These are phyloP conservation scores for Phyllosticta capitalensis DNA, from an alignment of 2,329 filamentous ascomycete genomes.

Conservation along the genomic window DNA sequence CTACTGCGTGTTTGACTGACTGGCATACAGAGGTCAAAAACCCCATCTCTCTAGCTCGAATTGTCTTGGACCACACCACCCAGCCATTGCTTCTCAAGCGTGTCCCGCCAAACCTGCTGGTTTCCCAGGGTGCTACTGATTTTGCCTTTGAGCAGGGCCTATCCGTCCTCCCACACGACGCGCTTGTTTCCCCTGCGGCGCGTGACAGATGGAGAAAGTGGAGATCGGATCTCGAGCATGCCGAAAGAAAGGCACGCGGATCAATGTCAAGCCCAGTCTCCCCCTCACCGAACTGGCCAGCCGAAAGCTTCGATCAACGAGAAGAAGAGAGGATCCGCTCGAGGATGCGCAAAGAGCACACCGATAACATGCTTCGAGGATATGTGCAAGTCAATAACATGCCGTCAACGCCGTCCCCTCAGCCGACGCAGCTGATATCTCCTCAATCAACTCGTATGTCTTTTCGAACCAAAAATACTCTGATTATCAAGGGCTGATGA, in stretches of 20 bases:
- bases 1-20: conserved; percentile 12
- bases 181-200: conserved; percentile 70
- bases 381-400: background rate
- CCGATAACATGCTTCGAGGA: conserved; percentile 21
- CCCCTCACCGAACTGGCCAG: background rate
- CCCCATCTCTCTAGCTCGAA: conserved; percentile 76
- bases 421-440: background rate
- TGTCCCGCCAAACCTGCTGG: conserved; percentile 85
- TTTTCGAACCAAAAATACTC: background rate
- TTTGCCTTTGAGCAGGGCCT: conserved; percentile 77
- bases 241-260: conserved; percentile 40
- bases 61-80: conserved; percentile 69
- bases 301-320: conserved; percentile 14
- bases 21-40: conserved; percentile 69
- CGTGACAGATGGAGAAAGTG: conserved; percentile 71
- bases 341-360: conserved; percentile 29
- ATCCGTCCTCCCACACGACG: conserved; percentile 61
- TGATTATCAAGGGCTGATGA: background rate
- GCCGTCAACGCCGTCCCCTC: background rate
- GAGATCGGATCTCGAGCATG: conserved; percentile 58
- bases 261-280: conserved; percentile 7
- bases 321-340: conserved; percentile 25
- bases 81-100: conserved; percentile 72
- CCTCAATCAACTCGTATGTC: background rate
- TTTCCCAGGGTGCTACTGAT: conserved; percentile 74